phyloP scores from a whole-genome alignment of 495 filamentous ascomycete genomes.

The Cercophora scortea region DNA sequence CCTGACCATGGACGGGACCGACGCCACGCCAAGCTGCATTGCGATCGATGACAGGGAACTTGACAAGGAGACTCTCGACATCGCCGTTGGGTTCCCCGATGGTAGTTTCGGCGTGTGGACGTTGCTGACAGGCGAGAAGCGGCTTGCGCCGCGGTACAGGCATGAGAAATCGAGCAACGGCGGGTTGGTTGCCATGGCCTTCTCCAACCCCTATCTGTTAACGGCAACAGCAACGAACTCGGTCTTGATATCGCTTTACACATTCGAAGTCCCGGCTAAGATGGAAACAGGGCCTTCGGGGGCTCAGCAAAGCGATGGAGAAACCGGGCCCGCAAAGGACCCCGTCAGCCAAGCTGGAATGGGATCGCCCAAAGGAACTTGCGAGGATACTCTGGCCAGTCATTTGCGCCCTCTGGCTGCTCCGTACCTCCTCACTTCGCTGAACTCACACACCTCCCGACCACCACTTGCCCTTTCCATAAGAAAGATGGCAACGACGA shows the following conservation, averaged over 20 bases:
- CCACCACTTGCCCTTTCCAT: slow-evolving; percentile 75
- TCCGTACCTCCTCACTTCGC: slow-evolving; percentile 63
- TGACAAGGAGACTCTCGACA: slow-evolving; percentile 29
- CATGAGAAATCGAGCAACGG: slow-evolving; percentile 52
- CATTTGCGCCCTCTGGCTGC: slow-evolving; percentile 3
- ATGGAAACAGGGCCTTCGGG: slow-evolving; percentile 7
- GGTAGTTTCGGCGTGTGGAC: slow-evolving; percentile 67
- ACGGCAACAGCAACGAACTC: slow-evolving; percentile 70
- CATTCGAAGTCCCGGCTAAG: slow-evolving; percentile 37
- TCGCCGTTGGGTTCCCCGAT: slow-evolving; percentile 70
- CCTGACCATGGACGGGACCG: not conserved
- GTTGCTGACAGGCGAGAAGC: slow-evolving; percentile 36
- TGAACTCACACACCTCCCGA: slow-evolving; percentile 73
- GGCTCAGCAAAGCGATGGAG: not conserved
- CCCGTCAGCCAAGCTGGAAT: not conserved
- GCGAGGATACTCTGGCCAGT: too few species aligned
- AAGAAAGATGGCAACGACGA: slow-evolving; percentile 47
- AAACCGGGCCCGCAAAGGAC: not conserved
- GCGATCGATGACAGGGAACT: slow-evolving; percentile 47
- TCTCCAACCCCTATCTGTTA: slow-evolving; percentile 66
- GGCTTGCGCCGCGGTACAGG: slow-evolving; percentile 42
- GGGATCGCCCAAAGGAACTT: not conserved
- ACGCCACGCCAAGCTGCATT: slow-evolving; percentile 55
- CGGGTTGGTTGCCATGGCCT: slow-evolving; percentile 67
- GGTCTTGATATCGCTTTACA: slow-evolving; percentile 69